Percentiles rank a stretch among this genome's conserved stretches.
These are phyloP conservation scores for Talaromyces sp. DNA, from an alignment of 2,329 filamentous ascomycete genomes.

Conservation along the genomic window DNA sequence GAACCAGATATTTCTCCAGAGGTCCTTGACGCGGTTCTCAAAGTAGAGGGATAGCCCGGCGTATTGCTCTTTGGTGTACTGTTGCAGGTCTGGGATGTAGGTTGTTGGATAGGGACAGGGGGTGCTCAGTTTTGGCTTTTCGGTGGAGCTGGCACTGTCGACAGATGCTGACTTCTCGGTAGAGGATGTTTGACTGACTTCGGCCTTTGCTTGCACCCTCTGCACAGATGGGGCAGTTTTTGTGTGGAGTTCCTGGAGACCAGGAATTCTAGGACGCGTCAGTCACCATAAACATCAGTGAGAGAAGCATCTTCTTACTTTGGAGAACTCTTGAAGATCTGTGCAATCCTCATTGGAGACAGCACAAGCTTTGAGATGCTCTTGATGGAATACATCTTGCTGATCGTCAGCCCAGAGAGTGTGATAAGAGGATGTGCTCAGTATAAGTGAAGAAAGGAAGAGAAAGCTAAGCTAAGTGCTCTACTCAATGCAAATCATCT, in stretches of 20 bases:
- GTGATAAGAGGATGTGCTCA: background rate
- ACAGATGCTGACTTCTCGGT: background rate
- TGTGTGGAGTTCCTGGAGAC: background rate
- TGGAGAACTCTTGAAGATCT: background rate
- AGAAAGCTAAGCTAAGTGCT: background rate
- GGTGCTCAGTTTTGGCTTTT: background rate
- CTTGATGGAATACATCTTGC: constrained; percentile 10
- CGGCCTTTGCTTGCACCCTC: background rate
- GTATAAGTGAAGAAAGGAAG: background rate
- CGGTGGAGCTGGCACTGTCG: background rate
- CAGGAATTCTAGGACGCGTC: background rate
- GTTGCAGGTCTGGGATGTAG: background rate
- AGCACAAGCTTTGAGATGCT: background rate
- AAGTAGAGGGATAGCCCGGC: constrained; percentile 6
- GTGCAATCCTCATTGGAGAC: background rate
- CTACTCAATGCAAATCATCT: background rate
- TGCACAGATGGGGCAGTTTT: background rate
- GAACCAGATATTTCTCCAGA: constrained; percentile 25
- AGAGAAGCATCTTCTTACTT: background rate
- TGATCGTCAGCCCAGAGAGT: background rate
- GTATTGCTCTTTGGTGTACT: constrained; percentile 1
- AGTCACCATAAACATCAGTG: background rate
- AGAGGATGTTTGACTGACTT: background rate
- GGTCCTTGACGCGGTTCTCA: background rate
- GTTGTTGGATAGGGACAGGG: constrained; percentile 9